Evolutionary conservation across 1,139 yeast genomes (phyloP), one percentile per base, ranked within the genome.

Genomic region (Arxiozyma slooffiae): DNA sequence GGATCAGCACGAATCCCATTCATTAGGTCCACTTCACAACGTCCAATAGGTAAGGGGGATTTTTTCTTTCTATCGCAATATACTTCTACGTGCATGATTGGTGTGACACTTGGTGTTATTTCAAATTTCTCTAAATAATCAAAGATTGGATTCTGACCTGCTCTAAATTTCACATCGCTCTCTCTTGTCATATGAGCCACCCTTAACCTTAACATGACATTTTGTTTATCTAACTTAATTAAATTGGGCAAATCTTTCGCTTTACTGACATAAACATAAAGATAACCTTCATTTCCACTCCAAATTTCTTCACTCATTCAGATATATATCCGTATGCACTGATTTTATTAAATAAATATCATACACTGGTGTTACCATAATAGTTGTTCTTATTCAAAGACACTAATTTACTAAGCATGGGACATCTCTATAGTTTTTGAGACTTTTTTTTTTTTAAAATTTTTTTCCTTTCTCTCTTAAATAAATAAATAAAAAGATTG

Each of bases 81-180:
- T 1, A 88, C 82, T 48, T 87, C 88, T 1, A 92, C 71, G 55
- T 80, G 80, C 67, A 92, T 67, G 1, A 74, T 56, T 1, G 89
- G 85, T 51, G 74, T 77, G 26, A 85, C 74, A 44, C 82, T 85
- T 23, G 85, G 74, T 1, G 81, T 73, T 39, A 85, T 61, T 41
- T 78, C 75, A 67, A 85, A 88, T 57, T 92, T 73, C 47, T 82
- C 75, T 58, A 86, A 90, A 57, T 82, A 83, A 54, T 86, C 84
- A 87, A 96, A 89, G 44, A 75, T 79, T 0, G 97, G 97, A 2
- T 87, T 84, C 64, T 89, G 97, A 1, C 97, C 97, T 1, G 95
- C 97, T 57, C 97, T 70, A 56, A 78, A 77, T 53, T 84, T 80
- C 0, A 86, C 73, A 26, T 80, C 81, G 0, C 96, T 86, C 57